Percentiles rank a stretch among this genome's conserved stretches.
phyloP scores from a whole-genome alignment of 176 grass and related monocot species.

The Tillandsia leiboldiana region DNA sequence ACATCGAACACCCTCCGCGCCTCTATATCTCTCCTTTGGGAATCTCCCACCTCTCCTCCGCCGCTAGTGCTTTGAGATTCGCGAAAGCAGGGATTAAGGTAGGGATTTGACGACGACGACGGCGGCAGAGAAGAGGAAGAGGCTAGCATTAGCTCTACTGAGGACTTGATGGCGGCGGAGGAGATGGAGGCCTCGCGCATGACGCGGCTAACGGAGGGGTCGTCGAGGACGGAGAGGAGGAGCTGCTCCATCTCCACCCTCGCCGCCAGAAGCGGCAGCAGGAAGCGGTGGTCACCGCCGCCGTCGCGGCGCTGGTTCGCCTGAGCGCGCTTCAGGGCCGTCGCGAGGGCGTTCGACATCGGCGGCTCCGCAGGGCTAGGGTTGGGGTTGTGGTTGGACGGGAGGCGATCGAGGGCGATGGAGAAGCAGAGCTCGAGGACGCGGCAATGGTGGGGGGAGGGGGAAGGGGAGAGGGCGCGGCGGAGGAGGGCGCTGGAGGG shows the following conservation, averaged over 20 bases:
- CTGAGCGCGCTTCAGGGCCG: conserved; percentile 87
- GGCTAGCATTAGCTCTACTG: conserved; percentile 53
- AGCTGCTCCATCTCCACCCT: conserved; percentile 92
- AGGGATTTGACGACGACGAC: conserved; percentile 18
- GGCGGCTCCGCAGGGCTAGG: conserved; percentile 20
- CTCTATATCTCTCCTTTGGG: conserved; percentile 28
- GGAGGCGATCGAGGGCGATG: conserved; percentile 74
- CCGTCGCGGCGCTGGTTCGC: conserved; percentile 63
- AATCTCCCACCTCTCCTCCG: not conserved
- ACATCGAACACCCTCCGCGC: conserved; percentile 64
- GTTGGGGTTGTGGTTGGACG: conserved; percentile 20
- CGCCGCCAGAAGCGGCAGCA: conserved; percentile 40
- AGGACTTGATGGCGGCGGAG: conserved; percentile 58
- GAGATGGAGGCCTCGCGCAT: conserved; percentile 94
- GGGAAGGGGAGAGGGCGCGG: conserved; percentile 31
- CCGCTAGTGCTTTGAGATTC: not conserved
- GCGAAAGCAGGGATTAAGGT: conserved; percentile 25
- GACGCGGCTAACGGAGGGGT: conserved; percentile 89
- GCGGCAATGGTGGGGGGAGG: conserved; percentile 70
- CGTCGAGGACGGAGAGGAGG: conserved; percentile 78
- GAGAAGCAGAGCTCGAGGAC: conserved; percentile 89
- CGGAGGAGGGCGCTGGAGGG: conserved; percentile 51
- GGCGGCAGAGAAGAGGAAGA: conserved; percentile 32
- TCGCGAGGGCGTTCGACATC: conserved; percentile 70
- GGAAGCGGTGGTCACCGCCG: not conserved